phyloP scores from a whole-genome alignment of 768 basidiomycete species.

The Suillus brevipes region DNA sequence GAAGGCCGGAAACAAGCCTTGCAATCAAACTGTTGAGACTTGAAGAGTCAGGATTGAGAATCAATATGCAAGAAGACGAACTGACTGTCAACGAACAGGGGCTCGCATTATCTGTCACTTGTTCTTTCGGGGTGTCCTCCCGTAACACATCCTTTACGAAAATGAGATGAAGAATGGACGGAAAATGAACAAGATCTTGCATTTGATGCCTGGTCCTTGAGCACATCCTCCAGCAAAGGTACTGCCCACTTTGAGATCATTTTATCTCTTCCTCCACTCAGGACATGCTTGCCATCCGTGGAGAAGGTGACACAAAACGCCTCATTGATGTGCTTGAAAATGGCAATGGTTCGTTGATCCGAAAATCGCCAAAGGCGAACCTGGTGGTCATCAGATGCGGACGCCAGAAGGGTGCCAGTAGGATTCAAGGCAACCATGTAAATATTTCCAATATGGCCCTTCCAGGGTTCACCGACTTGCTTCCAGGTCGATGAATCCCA shows the following conservation, averaged over 20 bases:
- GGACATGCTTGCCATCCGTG: neutral
- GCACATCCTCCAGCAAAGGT: neutral
- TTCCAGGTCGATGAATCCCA: neutral
- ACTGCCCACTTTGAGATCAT: neutral
- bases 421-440: neutral
- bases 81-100: neutral
- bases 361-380: neutral
- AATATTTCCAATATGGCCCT: neutral
- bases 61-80: neutral
- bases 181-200: neutral
- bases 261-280: neutral
- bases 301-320: neutral
- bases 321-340: neutral
- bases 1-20: neutral
- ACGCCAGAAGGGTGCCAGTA: neutral
- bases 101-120: neutral
- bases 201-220: neutral
- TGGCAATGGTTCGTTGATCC: neutral
- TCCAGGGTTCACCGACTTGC: neutral
- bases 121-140: neutral
- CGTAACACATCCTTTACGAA: neutral
- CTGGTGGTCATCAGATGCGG: neutral
- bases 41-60: neutral
- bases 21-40: neutral
- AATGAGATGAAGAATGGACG: neutral